Evolutionary conservation across 192 early-diverging fungal species (phyloP), one percentile per base, ranked within the genome.

Genomic region (Linnemannia zychae): DNA sequence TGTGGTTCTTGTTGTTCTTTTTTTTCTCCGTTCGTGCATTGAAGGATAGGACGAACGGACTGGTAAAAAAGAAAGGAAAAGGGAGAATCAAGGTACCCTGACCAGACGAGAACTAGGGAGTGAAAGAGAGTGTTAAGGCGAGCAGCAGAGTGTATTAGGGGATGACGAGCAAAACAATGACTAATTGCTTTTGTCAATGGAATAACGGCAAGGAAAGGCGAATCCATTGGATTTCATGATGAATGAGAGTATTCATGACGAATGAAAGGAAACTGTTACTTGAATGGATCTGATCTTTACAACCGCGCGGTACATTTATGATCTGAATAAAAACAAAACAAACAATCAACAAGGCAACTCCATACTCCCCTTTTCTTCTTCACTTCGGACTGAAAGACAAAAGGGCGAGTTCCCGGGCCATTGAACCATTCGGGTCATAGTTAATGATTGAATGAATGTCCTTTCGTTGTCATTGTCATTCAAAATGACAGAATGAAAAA

Each of bases 321-420:
- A n/a, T n/a, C n/a, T n/a, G n/a, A n/a, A n/a, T n/a, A 31, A 3
- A 15, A 63, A 63, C 49, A 63, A 49, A 49, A 49, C 7, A 31
- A 31, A 63, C 11, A 63, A 63, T 15, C 12, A 63, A 63, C 57
- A 31, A 33, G 9, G 3, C 57, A 63, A 3, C 28, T 2, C 22
- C 9, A 12, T 63, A 9, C n/a, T 22, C 24, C 3, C 31, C 57
- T 2, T 63, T 33, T 63, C 31, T 33, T 3, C 28, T 63, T 11
- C 53, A 63, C 57, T 63, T 12, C 57, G 57, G 31, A 63, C n/a
- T n/a, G 28, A 63, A 63, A 63, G 40, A 44, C 57, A 63, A 63
- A 63, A 63, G 57, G 28, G 57, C 28, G 22, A 63, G 57, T 63
- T 63, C 57, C 57, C 28, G 28, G 57, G 28, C 24, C 57, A 63